These are phyloP conservation scores for Glycyrrhiza uralensis DNA, from an alignment of 306 rosid species.

Conservation along the genomic window DNA sequence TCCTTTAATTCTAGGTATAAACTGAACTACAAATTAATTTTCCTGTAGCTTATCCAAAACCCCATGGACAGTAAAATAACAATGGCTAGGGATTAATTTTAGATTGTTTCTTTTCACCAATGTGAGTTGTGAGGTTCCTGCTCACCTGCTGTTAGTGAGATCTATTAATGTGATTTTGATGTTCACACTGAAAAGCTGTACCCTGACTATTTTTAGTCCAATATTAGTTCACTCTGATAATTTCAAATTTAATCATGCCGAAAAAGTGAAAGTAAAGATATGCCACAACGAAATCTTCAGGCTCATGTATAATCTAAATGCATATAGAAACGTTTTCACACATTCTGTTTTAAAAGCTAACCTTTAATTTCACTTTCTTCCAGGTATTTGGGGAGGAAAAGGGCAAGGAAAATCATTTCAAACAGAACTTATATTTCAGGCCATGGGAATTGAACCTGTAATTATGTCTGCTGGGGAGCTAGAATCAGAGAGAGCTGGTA, in stretches of 20 bases:
- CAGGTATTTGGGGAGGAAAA: slow-evolving; percentile 99
- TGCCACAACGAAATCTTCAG: not conserved
- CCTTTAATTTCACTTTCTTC: slow-evolving; percentile 1
- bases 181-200: not conserved
- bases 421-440: slow-evolving; percentile 92
- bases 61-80: not conserved
- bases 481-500: slow-evolving; percentile 97
- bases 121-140: not conserved
- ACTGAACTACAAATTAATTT: not conserved
- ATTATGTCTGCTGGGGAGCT: slow-evolving; percentile 98
- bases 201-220: not conserved
- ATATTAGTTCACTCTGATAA: not conserved
- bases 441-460: slow-evolving; percentile 92
- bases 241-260: not conserved
- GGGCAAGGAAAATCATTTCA: slow-evolving; percentile 98
- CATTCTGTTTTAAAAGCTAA: not conserved
- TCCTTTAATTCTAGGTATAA: slow-evolving; percentile 88
- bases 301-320: slow-evolving; percentile 11
- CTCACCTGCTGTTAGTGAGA: not conserved
- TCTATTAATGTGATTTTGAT: not conserved
- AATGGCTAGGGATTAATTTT: not conserved
- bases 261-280: not conserved
- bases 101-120: not conserved
- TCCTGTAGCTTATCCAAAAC: not conserved
- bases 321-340: not conserved